Base-by-base conservation (phyloP, 306 rosid genomes). In the Aeschynomene evenia region DNA sequence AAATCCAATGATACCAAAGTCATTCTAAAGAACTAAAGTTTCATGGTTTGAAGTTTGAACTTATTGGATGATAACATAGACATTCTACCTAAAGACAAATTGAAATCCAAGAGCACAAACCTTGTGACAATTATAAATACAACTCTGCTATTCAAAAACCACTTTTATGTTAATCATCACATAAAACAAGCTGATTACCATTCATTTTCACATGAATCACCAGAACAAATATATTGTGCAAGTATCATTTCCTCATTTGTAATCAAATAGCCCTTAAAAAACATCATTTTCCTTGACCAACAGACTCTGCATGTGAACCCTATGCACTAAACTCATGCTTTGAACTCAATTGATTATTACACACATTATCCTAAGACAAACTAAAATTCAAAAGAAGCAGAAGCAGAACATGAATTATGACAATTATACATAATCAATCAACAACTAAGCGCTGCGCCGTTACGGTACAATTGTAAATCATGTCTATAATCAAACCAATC, bases 321-420 rank as follows among this genome's bases (percentile, higher is more conserved):
- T 37, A 37, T 37, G 9, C 43, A 37, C 12, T 37, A 37, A 37
- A 24, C 7, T 49, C 66, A 49, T 48, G 46, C 61, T 40, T 19
- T 50, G 19, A 58, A 65, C 37, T 58, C 58, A 61, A 31, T 56
- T 2, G 33, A 18, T 14, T 31, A 50, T 12, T 53, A 28, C 4
- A 28, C 21, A 31, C 31, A 70, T 56, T 56, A 48, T 40, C 59
- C 36, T 29, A 57, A 56, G 28, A 42, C 72, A 68, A 29, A 24
- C 3, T 39, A 37, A 63, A 43, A 77, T 33, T 48, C 42, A 66
- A 65, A n/a, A 48, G 69, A 23, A 71, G 43, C 55, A 63, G 12
- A 4, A 43, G 11, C 39, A 40, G 42, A 45, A 11, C 9, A 39
- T 21, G 59, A 54, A 39, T 23, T 67, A 18, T 8, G 19, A 45